Base-by-base conservation (phyloP, 2,329 filamentous ascomycete genomes). In the Plenodomus biglobosus region DNA sequence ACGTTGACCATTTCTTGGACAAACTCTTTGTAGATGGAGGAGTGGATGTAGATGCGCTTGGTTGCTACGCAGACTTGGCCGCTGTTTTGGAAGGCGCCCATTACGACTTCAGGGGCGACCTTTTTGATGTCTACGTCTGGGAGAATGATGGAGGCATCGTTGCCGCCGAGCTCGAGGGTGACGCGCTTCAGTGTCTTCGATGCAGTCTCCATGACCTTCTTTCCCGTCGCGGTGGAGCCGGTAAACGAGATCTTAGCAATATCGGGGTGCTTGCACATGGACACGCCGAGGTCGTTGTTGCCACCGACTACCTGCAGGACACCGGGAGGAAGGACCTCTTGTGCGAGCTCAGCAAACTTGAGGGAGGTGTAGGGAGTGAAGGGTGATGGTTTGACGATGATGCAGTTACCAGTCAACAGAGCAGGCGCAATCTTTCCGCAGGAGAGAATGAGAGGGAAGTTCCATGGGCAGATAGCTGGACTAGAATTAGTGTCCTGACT, bases 221-320 rank as follows among this genome's bases (percentile, higher is more conserved):
- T 85, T 8, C 84, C 84, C 0, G 81, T 85, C 0, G 75, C 73
- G 6, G 76, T 81, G 10, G 80, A 84, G 2, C 84, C 83, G 0
- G 84, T 86, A 69, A 87, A 87, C 55, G 75, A 78, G 62, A 87
- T 80, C 74, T 85, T 86, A 47, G 79, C 75, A 46, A 86, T 78
- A 17, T 75, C 80, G 0, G 81, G 80, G 58, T 86, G 83, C n/a
- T 64, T 66, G 0, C 81, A 84, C 42, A 86, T 65, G 75, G 75
- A 76, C 0, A 80, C 81, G 3, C 84, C 84, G 5, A 87, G 77
- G 36, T 75, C 73, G 55, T 86, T 83, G 42, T 81, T 81, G 6
- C 84, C 84, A 42, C 80, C 80, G 2, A 87, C 67, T 0, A 75
- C 79, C 59, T 86, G 83, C 1, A 86, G 63, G n/a, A 87, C 81